Conservation (phyloP, 306 rosid species). For the Trifolium subterraneum region DNA sequence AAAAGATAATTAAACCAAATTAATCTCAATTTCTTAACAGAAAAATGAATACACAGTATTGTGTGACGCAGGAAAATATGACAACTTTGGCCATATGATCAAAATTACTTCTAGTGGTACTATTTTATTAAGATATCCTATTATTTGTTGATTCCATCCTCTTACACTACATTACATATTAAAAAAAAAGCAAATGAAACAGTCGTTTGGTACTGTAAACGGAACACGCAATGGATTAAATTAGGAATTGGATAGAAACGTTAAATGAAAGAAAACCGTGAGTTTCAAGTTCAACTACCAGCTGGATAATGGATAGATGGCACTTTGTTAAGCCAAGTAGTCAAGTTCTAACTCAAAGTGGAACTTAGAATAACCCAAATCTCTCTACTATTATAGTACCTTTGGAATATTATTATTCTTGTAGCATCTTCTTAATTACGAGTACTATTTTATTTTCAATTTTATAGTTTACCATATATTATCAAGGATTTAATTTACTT, state of each 20-base stretch:
- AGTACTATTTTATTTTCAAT: no score
- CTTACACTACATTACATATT: neutral
- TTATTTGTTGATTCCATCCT: neutral
- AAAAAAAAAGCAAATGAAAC: neutral
- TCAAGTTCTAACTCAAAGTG: slow-evolving; percentile 19
- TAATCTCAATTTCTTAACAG: neutral
- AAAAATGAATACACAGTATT: neutral
- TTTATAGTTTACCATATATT: no score
- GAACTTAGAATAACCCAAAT: slow-evolving; percentile 11
- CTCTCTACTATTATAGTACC: neutral
- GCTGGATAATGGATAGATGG: slow-evolving; percentile 1
- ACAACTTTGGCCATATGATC: slow-evolving; percentile 7
- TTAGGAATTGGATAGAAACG: slow-evolving; percentile 1
- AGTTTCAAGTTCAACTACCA: slow-evolving; percentile 33
- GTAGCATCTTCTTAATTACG: no score
- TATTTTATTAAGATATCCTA: neutral
- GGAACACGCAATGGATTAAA: slow-evolving; percentile 34
- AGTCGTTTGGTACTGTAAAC: neutral
- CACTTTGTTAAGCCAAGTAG: neutral
- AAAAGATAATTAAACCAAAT: neutral
- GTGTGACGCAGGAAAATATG: slow-evolving; percentile 2
- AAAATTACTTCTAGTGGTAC: neutral
- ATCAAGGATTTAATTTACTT: no score
- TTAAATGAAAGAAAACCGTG: slow-evolving; percentile 18
- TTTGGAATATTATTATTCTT: no score